phyloP scores from a whole-genome alignment of 768 basidiomycete genomes.

The Coprinopsis cinerea region DNA sequence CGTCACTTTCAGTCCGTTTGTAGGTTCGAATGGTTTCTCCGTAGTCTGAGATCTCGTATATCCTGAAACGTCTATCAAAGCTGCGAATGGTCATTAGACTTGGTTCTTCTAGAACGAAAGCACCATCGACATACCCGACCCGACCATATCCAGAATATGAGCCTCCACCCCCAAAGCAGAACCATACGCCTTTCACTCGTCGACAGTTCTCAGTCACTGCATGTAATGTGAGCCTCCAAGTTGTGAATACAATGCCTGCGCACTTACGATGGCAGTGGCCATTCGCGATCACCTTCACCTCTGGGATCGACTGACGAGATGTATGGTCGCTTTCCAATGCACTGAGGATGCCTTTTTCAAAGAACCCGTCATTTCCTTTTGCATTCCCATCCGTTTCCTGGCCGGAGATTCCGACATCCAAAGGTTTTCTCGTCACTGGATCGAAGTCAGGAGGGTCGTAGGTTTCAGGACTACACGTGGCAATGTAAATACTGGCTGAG shows the following conservation, averaged over 20 bases:
- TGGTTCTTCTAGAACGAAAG: neutral
- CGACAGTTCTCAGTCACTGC: conserved; percentile 85
- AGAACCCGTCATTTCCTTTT: conserved; percentile 75
- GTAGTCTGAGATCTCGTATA: conserved; percentile 83
- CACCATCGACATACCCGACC: conserved; percentile 48
- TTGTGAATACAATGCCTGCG: neutral
- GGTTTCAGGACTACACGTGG: conserved; percentile 56
- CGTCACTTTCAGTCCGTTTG: conserved; percentile 73
- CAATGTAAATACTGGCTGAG: conserved; percentile 1
- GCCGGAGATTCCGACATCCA: conserved; percentile 66
- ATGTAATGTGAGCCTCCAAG: neutral
- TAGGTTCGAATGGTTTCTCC: conserved; percentile 90
- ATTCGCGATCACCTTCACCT: conserved; percentile 86
- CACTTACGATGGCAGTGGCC: conserved; percentile 82
- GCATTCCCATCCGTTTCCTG: conserved; percentile 57
- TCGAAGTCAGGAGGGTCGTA: conserved; percentile 67
- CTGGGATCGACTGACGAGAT: conserved; percentile 40
- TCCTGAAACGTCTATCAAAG: conserved; percentile 86
- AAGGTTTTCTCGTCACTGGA: conserved; percentile 45
- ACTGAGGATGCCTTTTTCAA: conserved; percentile 70
- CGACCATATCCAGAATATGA: conserved; percentile 82
- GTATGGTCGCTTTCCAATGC: conserved; percentile 67
- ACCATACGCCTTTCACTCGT: conserved; percentile 82
- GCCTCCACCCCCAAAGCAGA: conserved; percentile 85
- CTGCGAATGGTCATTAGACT: conserved; percentile 28